Evolutionary conservation across 1,139 yeast genomes (phyloP), one percentile per base, ranked within the genome.

Genomic region (Debaryomyces sp.): DNA sequence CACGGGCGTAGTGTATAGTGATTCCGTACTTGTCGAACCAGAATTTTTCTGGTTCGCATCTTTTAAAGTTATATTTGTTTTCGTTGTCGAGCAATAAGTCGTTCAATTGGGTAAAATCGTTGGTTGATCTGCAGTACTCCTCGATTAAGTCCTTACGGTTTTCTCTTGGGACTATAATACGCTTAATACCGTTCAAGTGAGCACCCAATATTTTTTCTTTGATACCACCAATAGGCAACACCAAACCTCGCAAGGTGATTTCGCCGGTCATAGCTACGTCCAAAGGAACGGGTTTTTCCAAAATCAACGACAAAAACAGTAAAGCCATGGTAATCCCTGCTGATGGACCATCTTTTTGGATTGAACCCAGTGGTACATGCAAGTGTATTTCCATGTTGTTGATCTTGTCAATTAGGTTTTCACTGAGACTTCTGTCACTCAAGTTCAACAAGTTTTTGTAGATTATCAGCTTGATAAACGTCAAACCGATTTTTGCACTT

Each of bases 231-330:
- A 91, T 91, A 4, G 96, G 96, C 46, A 91, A 73, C 0, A 91
- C 89, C 59, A 87, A 81, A 2, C 97, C 97, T 33, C 96, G 76
- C 22, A 91, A 75, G 0, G 97, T 89, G 55, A 91, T 85, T 63
- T 91, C 97, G 4, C 97, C 97, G 0, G 97, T 91, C 96, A 91
- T 89, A 49, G 97, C 97, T 50, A 89, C 71, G 48, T 80, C 77
- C 12, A 80, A 67, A 6, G 88, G 85, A 10, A 90, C 87, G 0
- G 91, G 85, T 51, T 77, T 79, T 51, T 85, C 80, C 47, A 89
- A 66, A 3, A 91, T 77, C 50, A 89, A 72, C 0, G 96, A 89
- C 41, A 91, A 70, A 48, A 91, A 73, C 63, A 91, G 88, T 44
- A 90, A 68, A 0, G 97, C 87, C 84, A 91, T 89, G 3, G 97